phyloP scores from a whole-genome alignment of 208 protist genomes.

The Leptomonas pyrrhocoris region DNA sequence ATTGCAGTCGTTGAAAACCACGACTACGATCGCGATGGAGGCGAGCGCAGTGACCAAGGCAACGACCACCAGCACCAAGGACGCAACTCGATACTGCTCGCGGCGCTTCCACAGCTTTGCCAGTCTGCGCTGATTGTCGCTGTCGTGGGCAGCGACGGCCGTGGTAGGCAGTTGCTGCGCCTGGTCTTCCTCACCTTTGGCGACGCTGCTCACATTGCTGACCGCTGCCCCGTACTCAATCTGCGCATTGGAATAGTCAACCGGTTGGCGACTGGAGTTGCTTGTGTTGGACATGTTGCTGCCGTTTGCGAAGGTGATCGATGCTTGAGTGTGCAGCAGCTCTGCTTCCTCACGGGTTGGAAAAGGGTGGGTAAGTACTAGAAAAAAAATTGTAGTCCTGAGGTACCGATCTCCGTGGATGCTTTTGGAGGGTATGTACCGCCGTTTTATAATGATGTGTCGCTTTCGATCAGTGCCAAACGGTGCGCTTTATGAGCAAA shows the following conservation, averaged over 20 bases:
- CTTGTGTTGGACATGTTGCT: neutral
- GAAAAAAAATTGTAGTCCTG: too few relatives aligned
- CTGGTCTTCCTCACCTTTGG: neutral
- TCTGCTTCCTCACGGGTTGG: too few relatives aligned
- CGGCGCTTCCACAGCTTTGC: neutral
- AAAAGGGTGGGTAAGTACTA: too few relatives aligned
- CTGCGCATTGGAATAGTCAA: neutral
- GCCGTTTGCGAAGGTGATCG: too few relatives aligned
- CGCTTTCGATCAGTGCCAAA: too few relatives aligned
- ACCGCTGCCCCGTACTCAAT: neutral
- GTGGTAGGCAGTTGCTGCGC: neutral
- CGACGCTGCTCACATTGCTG: neutral
- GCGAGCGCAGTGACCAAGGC: neutral
- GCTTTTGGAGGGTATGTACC: too few relatives aligned
- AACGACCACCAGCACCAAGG: neutral
- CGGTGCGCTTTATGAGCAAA: too few relatives aligned
- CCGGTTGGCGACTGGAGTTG: neutral
- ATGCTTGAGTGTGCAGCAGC: too few relatives aligned
- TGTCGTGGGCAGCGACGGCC: neutral
- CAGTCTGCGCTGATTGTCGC: neutral
- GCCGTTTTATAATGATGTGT: too few relatives aligned
- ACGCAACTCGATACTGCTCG: neutral
- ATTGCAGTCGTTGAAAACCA: constrained; percentile 3
- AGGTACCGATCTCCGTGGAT: too few relatives aligned
- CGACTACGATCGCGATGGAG: neutral